Conservation (phyloP, 257 asterid genomes). For the Leonotis leonurus region DNA sequence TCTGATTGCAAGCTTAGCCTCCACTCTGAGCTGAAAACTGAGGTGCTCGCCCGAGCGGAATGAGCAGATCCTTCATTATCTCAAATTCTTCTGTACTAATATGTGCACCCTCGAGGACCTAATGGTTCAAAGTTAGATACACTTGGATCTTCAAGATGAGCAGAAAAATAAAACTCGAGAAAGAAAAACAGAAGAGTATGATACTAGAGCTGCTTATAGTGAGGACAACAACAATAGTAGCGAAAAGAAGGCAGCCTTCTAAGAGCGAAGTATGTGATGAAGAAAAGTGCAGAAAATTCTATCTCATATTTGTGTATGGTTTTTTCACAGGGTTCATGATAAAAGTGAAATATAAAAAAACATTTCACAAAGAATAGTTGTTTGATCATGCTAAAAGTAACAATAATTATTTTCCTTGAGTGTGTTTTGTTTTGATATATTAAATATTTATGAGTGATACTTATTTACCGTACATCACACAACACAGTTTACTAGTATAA, state of each 20-base stretch:
- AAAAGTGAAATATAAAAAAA: too few species aligned
- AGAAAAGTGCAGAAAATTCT: not conserved
- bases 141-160: not conserved
- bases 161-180: not conserved
- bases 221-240: not conserved
- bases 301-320: too few species aligned
- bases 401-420: too few species aligned
- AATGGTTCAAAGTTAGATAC: constrained; percentile 10
- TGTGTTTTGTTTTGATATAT: too few species aligned
- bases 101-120: constrained; percentile 78
- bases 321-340: too few species aligned
- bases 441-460: too few species aligned
- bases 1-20: too few species aligned
- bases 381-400: too few species aligned
- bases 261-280: not conserved
- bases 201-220: not conserved
- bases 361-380: too few species aligned
- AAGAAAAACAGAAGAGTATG: not conserved
- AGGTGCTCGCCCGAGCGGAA: constrained; percentile 88
- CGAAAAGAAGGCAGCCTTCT: not conserved
- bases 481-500: not conserved
- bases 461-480: not conserved
- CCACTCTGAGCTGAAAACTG: constrained; percentile 74
- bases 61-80: constrained; percentile 75
- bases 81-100: constrained; percentile 65